These are phyloP conservation scores for Geranium rotundifolium DNA, from an alignment of 345 rosid genomes.

Conservation along the genomic window DNA sequence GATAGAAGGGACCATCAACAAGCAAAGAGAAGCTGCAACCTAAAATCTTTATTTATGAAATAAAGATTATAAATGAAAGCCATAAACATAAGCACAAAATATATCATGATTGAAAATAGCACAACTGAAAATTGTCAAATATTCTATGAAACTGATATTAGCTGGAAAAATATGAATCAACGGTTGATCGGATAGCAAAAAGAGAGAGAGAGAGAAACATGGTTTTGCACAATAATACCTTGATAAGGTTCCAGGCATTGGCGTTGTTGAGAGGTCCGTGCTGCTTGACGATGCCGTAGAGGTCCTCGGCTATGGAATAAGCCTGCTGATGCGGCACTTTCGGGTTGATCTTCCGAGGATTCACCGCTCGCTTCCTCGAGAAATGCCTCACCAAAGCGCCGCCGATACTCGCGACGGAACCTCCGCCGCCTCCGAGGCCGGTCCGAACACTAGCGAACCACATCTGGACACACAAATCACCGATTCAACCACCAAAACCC, in stretches of 20 bases:
- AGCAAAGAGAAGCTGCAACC: neutral
- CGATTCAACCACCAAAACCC: neutral
- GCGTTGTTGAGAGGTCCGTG: conserved; percentile 70
- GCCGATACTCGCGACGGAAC: neutral
- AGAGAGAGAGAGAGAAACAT: no score
- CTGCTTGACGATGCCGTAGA: conserved; percentile 51
- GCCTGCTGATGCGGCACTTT: conserved; percentile 86
- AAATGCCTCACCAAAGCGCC: conserved; percentile 37
- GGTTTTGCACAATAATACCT: conserved; percentile 49
- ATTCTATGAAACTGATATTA: neutral
- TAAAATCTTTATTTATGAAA: no score
- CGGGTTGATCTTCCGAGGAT: conserved; percentile 86
- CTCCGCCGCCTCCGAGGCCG: conserved; percentile 5
- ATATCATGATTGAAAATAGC: no score
- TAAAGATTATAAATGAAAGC: neutral
- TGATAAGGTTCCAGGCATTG: conserved; percentile 65
- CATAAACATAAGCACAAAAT: neutral
- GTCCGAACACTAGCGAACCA: conserved; percentile 11
- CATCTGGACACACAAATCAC: conserved; percentile 9
- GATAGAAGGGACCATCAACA: neutral
- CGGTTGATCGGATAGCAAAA: no score
- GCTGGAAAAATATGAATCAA: no score
- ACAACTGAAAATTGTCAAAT: neutral
- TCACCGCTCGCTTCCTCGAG: conserved; percentile 63
- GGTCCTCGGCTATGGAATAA: conserved; percentile 48